These are phyloP conservation scores for Pseudogymnoascus sp. DNA, from an alignment of 2,329 filamentous ascomycete genomes.

Conservation along the genomic window DNA sequence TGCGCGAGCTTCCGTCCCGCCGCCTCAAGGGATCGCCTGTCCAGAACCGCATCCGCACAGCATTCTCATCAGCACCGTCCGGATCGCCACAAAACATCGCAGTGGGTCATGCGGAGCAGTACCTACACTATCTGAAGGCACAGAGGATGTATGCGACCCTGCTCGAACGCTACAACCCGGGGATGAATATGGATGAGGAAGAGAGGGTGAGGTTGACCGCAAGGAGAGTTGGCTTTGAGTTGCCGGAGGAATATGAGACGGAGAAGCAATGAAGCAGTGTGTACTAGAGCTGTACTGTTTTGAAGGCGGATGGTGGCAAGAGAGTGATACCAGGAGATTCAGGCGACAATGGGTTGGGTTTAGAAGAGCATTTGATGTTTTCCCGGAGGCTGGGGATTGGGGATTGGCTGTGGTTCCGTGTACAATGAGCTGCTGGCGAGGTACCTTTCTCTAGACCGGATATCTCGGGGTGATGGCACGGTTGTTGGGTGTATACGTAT, in stretches of 20 bases:
- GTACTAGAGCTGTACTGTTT: not conserved
- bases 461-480: not conserved
- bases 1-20: slow-evolving; percentile 79
- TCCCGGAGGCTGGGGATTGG: not conserved
- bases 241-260: slow-evolving; percentile 55
- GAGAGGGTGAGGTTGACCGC: slow-evolving; percentile 80
- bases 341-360: not conserved
- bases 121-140: slow-evolving; percentile 71
- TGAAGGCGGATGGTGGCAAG: not conserved
- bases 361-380: not conserved
- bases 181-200: slow-evolving; percentile 77
- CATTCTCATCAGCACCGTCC: slow-evolving; percentile 23
- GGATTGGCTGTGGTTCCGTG: not conserved
- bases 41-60: slow-evolving; percentile 57
- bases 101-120: slow-evolving; percentile 59
- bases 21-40: slow-evolving; percentile 54
- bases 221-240: slow-evolving; percentile 78
- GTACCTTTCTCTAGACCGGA: not conserved
- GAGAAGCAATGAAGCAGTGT: slow-evolving; percentile 10
- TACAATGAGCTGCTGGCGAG: not conserved
- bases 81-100: slow-evolving; percentile 10
- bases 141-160: slow-evolving; percentile 76
- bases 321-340: not conserved
- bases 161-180: slow-evolving; percentile 87
- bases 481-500: not conserved